These are phyloP conservation scores for Leccinum broughii DNA, from an alignment of 768 basidiomycete genomes.

Conservation along the genomic window DNA sequence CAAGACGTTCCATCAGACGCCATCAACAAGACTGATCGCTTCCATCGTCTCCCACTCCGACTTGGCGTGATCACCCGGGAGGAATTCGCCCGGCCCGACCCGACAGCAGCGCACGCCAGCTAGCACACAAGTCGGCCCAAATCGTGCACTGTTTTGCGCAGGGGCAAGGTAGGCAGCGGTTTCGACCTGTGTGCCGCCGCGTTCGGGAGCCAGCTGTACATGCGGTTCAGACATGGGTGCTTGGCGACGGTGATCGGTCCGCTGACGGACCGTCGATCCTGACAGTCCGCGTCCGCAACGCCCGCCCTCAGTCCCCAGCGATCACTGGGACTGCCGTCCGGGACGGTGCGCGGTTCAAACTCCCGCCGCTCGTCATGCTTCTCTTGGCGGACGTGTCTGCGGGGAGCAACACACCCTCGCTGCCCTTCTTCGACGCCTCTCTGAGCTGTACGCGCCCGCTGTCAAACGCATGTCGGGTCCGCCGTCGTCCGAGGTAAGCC, in stretches of 20 bases:
- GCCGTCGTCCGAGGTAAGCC: conserved; percentile 55
- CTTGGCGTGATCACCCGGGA: conserved; percentile 59
- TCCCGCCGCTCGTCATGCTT: conserved; percentile 82
- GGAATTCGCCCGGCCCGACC: conserved; percentile 42
- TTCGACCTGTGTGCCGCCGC: conserved; percentile 95
- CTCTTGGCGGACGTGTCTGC: conserved; percentile 96
- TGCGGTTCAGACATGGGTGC: background rate
- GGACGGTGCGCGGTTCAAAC: conserved; percentile 63
- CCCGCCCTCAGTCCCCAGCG: conserved; percentile 58
- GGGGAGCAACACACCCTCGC: conserved; percentile 91
- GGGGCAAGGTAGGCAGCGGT: conserved; percentile 94
- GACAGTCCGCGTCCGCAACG: conserved; percentile 15
- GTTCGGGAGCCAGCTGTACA: too few relatives aligned
- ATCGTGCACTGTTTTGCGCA: conserved; percentile 95
- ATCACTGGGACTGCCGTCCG: conserved; percentile 63
- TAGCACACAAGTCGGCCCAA: conserved; percentile 93
- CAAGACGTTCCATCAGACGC: conserved; percentile 61
- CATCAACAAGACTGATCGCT: conserved; percentile 98
- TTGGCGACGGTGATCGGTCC: conserved; percentile 1
- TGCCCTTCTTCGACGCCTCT: conserved; percentile 50
- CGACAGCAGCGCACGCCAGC: conserved; percentile 48
- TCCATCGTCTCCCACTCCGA: conserved; percentile 86
- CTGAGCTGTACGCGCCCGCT: conserved; percentile 32
- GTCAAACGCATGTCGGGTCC: conserved; percentile 25
- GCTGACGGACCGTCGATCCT: background rate